Evolutionary conservation across 805 yeast genomes (phyloP).

Genomic region (Pichia manshurica): DNA sequence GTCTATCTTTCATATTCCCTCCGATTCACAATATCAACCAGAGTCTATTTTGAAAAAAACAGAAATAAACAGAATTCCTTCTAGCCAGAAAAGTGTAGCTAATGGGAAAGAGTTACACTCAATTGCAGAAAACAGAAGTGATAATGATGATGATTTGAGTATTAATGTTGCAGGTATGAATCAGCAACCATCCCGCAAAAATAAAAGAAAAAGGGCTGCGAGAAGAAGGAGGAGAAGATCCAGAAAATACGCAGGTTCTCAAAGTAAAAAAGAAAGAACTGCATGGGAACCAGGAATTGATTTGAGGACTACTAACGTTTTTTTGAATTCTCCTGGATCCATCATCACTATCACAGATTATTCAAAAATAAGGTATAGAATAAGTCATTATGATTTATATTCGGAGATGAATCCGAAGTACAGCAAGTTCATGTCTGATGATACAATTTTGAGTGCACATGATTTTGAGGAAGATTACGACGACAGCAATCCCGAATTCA

Average conservation of each 20-base stretch:
- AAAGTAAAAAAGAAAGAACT: slow-evolving; percentile 36
- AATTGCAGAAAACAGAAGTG: background rate
- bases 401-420: slow-evolving; percentile 22
- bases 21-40: slow-evolving; percentile 5
- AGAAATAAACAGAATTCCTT: too few species aligned
- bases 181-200: background rate
- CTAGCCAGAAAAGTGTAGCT: too few species aligned
- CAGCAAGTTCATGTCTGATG: slow-evolving; percentile 16
- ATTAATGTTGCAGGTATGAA: background rate
- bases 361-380: slow-evolving; percentile 37
- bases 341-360: slow-evolving; percentile 51
- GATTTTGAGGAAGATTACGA: slow-evolving; percentile 10
- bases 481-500: slow-evolving; percentile 1
- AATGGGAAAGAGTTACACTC: too few species aligned
- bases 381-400: slow-evolving; percentile 38
- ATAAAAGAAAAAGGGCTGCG: slow-evolving; percentile 2
- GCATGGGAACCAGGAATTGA: slow-evolving; percentile 61
- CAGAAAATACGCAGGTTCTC: slow-evolving; percentile 33
- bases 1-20: background rate
- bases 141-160: background rate
- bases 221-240: slow-evolving; percentile 11
- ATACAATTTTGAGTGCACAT: slow-evolving; percentile 11
- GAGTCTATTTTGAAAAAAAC: slow-evolving; percentile 5
- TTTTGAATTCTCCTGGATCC: slow-evolving; percentile 48
- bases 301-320: slow-evolving; percentile 44